Conservation (phyloP, 2,329 filamentous ascomycete species). For the Scedosporium boydii region DNA sequence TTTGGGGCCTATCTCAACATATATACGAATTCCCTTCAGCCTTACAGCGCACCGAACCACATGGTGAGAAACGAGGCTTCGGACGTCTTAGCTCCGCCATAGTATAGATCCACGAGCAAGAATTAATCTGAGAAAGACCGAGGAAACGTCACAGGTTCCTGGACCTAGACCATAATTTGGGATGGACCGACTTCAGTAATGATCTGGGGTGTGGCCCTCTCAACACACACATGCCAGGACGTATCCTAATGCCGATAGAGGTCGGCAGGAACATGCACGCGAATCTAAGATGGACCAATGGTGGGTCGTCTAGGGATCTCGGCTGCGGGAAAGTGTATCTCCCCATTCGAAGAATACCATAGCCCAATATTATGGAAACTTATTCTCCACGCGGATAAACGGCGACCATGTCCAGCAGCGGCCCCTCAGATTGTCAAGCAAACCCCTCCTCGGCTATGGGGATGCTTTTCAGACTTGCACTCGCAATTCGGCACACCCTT, state of each 20-base stretch:
- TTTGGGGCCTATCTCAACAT: neutral
- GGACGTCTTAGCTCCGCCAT: slow-evolving; percentile 5
- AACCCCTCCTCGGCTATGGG: too few species aligned
- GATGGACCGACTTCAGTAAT: too few species aligned
- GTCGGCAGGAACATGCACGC: neutral
- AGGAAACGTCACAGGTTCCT: neutral
- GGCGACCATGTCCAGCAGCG: too few species aligned
- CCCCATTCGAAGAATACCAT: neutral
- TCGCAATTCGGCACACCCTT: too few species aligned
- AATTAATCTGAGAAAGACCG: slow-evolving; percentile 4
- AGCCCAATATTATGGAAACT: neutral
- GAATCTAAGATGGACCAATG: neutral
- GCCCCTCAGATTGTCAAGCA: too few species aligned
- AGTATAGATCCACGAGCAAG: neutral
- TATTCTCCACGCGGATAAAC: too few species aligned
- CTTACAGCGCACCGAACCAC: neutral
- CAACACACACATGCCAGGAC: too few species aligned
- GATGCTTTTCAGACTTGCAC: too few species aligned
- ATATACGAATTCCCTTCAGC: neutral
- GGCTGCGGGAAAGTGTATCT: neutral
- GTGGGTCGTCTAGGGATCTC: neutral
- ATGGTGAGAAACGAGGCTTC: neutral
- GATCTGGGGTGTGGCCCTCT: too few species aligned
- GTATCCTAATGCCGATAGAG: neutral
- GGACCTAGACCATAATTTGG: neutral